Conservation (phyloP, 129 eudicot species). For the Escallonia herrerae region DNA sequence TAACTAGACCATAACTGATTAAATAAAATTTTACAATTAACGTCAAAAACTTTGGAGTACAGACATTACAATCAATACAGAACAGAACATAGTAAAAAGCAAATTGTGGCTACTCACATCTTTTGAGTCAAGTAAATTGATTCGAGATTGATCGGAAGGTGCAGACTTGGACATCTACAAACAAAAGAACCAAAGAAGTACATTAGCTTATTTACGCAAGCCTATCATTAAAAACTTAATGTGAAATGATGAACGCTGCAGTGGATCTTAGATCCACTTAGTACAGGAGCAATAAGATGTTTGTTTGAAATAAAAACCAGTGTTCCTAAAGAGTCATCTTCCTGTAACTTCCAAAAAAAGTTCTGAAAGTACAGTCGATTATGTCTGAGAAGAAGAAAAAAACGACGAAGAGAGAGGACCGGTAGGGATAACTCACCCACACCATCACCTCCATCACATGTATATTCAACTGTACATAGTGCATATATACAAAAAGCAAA, state of each 20-base stretch:
- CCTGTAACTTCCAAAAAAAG: too few relatives aligned
- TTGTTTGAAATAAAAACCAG: background rate
- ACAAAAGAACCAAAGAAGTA: conserved; percentile 2
- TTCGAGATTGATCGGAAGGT: conserved; percentile 91
- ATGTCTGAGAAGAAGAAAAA: too few relatives aligned
- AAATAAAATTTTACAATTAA: background rate
- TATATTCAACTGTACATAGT: too few relatives aligned
- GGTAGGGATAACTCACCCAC: too few relatives aligned
- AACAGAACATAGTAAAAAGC: background rate
- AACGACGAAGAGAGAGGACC: too few relatives aligned
- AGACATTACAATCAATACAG: background rate
- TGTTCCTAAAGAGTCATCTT: background rate
- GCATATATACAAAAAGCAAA: too few relatives aligned
- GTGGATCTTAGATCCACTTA: background rate
- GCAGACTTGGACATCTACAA: conserved; percentile 97
- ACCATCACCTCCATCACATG: too few relatives aligned
- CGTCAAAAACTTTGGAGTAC: background rate
- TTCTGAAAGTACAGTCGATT: too few relatives aligned
- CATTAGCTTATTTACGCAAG: background rate
- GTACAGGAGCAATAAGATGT: background rate
- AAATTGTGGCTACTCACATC: conserved; percentile 60
- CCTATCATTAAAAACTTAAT: background rate
- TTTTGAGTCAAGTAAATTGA: conserved; percentile 86
- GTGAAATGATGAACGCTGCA: background rate
- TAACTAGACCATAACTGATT: background rate